Evolutionary conservation across 371 early-diverging fungal species (phyloP), one percentile per base, ranked within the genome.

Genomic region (Zychaea mexicana): DNA sequence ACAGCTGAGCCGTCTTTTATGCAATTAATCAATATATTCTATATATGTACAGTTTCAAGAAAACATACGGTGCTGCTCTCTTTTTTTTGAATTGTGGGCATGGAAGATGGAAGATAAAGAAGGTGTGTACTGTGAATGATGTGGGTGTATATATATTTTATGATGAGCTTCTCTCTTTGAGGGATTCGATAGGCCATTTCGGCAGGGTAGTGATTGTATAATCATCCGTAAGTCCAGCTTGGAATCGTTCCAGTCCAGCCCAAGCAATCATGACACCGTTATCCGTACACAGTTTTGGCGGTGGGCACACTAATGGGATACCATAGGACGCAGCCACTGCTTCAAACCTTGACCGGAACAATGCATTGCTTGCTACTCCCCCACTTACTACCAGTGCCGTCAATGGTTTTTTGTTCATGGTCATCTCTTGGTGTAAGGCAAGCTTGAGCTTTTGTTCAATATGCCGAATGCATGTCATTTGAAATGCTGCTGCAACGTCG

Each of bases 201-300:
- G 88, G 89, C 27, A 85, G 71, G 39, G 85, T 84, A 2, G 87
- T 88, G 42, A 89, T 84, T 33, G 85, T 82, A 72, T 85, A 87
- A 30, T 81, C 77, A 62, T 88, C 88, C 17, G 85, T 55, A 31
- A 87, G 77, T 1, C 88, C 88, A n/a, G 76, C 74, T 58, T 74
- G 82, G 52, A 82, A 82, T 33, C 89, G 70, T 61, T 91, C 91
- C 3, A 87, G n/a, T 1, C 90, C 94, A 5, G 92, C 83, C 94
- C 94, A 94, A 8, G 93, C 94, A 69, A 94, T 88, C 94, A 94
- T 94, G 24, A 89, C 92, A n/a, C 91, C 94, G 67, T 94, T 94
- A 73, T 94, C 94, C 0, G 94, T 90, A 71, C 94, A 94, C 38
- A 92, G 71, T 22, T 85, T 76, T 2, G 91, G 89, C 17, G 92